Conservation (phyloP, 2,329 filamentous ascomycete species). For the Penicillium sp. region DNA sequence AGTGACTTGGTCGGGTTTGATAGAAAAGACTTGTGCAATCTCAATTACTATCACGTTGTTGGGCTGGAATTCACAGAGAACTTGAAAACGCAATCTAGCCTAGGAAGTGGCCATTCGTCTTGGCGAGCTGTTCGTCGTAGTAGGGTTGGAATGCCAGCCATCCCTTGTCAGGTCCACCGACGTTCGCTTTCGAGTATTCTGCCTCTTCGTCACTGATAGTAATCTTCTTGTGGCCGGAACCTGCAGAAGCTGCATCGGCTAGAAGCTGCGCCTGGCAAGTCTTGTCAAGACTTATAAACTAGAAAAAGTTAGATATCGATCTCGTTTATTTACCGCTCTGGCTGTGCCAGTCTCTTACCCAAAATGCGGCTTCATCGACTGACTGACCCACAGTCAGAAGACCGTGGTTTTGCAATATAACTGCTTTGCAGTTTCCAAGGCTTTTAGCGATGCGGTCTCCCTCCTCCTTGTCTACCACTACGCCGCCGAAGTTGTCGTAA, state of each 20-base stretch:
- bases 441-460: constrained; percentile 43
- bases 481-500: constrained; percentile 48
- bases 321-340: not conserved
- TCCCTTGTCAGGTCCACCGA: constrained; percentile 7
- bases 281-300: constrained; percentile 67
- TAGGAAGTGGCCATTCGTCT: constrained; percentile 2
- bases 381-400: constrained; percentile 62
- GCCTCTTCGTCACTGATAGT: not conserved
- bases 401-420: constrained; percentile 36
- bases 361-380: constrained; percentile 66
- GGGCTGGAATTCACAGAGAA: no score
- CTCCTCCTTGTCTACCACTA: constrained; percentile 47
- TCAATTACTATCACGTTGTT: no score
- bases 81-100: not conserved
- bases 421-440: constrained; percentile 20
- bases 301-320: constrained; percentile 38
- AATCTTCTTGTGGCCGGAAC: not conserved
- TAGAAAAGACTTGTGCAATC: no score
- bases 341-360: not conserved
- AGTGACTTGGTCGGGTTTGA: no score
- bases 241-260: constrained; percentile 59
- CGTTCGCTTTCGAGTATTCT: not conserved
- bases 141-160: constrained; percentile 14
- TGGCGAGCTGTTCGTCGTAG: constrained; percentile 10
- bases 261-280: constrained; percentile 67